Evolutionary conservation across 2,329 filamentous ascomycete species (phyloP).

Genomic region (Nemania sp.): DNA sequence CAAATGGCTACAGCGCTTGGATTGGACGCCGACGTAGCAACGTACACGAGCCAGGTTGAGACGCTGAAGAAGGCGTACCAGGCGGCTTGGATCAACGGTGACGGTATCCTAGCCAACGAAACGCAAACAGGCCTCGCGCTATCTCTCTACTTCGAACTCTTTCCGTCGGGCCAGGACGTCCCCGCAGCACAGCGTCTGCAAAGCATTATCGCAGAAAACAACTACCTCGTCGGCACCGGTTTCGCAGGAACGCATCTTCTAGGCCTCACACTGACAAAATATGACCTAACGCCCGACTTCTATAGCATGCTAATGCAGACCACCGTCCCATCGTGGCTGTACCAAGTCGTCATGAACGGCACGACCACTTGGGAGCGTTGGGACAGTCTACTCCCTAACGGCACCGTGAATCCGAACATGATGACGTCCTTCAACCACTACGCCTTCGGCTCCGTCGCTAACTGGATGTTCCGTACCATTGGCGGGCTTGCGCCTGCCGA

Average conservation of each 20-base stretch:
- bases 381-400: slow-evolving; percentile 60
- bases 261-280: slow-evolving; percentile 49
- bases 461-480: slow-evolving; percentile 60
- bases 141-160: slow-evolving; percentile 55
- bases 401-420: slow-evolving; percentile 57
- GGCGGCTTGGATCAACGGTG: slow-evolving; percentile 48
- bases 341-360: slow-evolving; percentile 59
- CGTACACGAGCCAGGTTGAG: slow-evolving; percentile 42
- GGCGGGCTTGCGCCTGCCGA: slow-evolving; percentile 56
- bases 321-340: slow-evolving; percentile 61
- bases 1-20: slow-evolving; percentile 53
- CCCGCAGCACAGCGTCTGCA: slow-evolving; percentile 49
- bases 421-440: slow-evolving; percentile 67
- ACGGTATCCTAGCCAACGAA: slow-evolving; percentile 51
- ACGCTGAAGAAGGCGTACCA: slow-evolving; percentile 49
- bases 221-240: slow-evolving; percentile 56
- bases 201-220: slow-evolving; percentile 50
- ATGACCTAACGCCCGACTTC: slow-evolving; percentile 50
- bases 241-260: slow-evolving; percentile 60
- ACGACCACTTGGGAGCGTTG: slow-evolving; percentile 66
- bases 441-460: slow-evolving; percentile 60
- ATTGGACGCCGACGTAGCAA: slow-evolving; percentile 43
- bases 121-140: slow-evolving; percentile 58
- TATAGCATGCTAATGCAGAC: slow-evolving; percentile 63
- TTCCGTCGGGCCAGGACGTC: slow-evolving; percentile 39